A percentile compares a stretch with the other conserved stretches of the same genome.
These are phyloP conservation scores for Ensete ventricosum DNA, from an alignment of 176 grass and related monocot species.

Conservation along the genomic window DNA sequence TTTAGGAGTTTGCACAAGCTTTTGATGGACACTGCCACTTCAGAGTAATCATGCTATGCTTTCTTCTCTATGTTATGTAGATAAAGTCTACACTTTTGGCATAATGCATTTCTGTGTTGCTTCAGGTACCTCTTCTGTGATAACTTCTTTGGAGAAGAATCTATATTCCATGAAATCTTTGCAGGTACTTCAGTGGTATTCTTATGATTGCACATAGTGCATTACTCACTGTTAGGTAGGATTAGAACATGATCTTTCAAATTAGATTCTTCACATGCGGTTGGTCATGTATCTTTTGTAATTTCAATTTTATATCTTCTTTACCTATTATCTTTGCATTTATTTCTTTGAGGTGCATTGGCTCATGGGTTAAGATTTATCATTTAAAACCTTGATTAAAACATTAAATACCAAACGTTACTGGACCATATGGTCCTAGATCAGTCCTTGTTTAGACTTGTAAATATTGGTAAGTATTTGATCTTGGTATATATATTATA, in stretches of 20 bases:
- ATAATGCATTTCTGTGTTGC: constrained; percentile 22
- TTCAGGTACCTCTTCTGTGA: constrained; percentile 91
- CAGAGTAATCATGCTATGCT: constrained; percentile 53
- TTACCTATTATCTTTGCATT: not conserved
- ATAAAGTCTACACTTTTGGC: constrained; percentile 7
- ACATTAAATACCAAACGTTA: too few relatives aligned
- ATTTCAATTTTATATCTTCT: not conserved
- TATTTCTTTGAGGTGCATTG: not conserved
- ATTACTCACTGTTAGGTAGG: constrained; percentile 9
- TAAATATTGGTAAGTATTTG: too few relatives aligned
- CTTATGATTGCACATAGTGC: not conserved
- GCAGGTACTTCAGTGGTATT: constrained; percentile 49
- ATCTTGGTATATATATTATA: too few relatives aligned
- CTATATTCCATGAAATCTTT: constrained; percentile 93
- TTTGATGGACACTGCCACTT: constrained; percentile 94
- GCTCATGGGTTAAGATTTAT: not conserved
- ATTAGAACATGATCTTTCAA: not conserved
- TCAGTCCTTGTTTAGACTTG: too few relatives aligned
- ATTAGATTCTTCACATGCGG: not conserved
- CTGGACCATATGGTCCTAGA: too few relatives aligned
- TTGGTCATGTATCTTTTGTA: not conserved
- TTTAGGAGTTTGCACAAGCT: constrained; percentile 99
- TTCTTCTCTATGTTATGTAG: not conserved
- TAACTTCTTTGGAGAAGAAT: constrained; percentile 94
- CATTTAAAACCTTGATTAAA: too few relatives aligned